A percentile compares a stretch with the other conserved stretches of the same genome.
Conservation (phyloP, 495 filamentous ascomycete species). For the Neurospora intermedia region DNA sequence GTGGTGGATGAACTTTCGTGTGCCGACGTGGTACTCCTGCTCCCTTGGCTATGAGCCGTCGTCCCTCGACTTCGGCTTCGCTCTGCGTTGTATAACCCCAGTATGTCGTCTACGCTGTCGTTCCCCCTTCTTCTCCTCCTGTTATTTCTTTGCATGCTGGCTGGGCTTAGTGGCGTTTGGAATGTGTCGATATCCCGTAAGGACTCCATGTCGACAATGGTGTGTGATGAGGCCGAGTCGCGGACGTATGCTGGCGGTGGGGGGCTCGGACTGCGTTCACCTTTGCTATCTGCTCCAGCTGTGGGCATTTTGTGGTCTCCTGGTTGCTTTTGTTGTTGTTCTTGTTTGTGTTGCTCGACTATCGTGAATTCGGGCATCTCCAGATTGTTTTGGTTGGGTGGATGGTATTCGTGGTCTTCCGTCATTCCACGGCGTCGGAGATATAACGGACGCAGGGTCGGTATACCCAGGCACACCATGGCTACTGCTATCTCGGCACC, state of each 20-base stretch:
- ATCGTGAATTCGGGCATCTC: slow-evolving; percentile 23
- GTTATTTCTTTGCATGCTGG: slow-evolving; percentile 4
- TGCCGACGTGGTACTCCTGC: background rate
- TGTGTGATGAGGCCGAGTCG: slow-evolving; percentile 17
- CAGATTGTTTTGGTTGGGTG: slow-evolving; percentile 10
- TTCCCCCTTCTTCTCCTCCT: slow-evolving; percentile 6
- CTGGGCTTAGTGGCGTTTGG: slow-evolving; percentile 6
- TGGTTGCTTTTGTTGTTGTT: background rate
- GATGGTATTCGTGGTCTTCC: slow-evolving; percentile 8
- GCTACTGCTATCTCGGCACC: slow-evolving; percentile 31
- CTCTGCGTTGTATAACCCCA: slow-evolving; percentile 19
- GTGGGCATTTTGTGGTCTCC: background rate
- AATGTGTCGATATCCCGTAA: slow-evolving; percentile 2
- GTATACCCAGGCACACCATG: slow-evolving; percentile 30
- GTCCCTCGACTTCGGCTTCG: slow-evolving; percentile 10
- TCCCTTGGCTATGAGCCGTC: background rate
- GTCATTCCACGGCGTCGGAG: slow-evolving; percentile 18
- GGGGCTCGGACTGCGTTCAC: background rate
- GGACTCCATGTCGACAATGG: slow-evolving; percentile 8
- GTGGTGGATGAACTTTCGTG: background rate
- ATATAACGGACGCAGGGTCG: slow-evolving; percentile 28
- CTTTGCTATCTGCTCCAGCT: background rate
- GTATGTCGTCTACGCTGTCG: slow-evolving; percentile 25
- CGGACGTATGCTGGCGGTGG: slow-evolving; percentile 5
- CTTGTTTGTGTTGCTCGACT: slow-evolving; percentile 10